Base-by-base conservation (phyloP, 2,329 filamentous ascomycete species). In the Nigrospora osmanthi region DNA sequence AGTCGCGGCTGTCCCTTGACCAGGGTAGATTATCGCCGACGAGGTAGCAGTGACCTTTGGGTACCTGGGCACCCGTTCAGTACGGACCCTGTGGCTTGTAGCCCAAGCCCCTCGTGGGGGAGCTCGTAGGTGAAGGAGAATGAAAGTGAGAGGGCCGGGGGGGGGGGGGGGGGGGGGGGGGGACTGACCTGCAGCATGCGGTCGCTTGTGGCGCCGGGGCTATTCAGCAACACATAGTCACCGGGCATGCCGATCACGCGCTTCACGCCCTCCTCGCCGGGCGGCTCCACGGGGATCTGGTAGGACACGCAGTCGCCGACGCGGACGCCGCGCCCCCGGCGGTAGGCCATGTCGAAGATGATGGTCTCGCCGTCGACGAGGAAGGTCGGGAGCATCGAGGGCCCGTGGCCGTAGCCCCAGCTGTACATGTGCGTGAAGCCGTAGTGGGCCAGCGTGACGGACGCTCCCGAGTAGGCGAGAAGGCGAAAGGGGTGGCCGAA, bases 331-430 rank as follows among this genome's bases (percentile, higher is more conserved):
- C 83, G 78, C 4, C 91, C 91, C 30, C 79, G 72, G 7, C 84
- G 78, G 63, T 84, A 76, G n/a, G 72, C 68, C 53, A 81, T 81
- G 48, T 81, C 81, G 43, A 87, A 77, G 12, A 90, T 62, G 39
- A 91, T 72, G 63, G 72, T 81, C 58, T 91, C 85, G 45, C 82
- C 83, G 10, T 71, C 64, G 2, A 81, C 71, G 19, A 75, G 71
- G 49, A 96, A 81, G 0, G 89, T 95, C 9, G 91, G 91, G 42
- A 93, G 76, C 93, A 97, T 97, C 15, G 86, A 91, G 4, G 89
- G 81, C 2, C 91, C 91, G 23, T 72, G 71, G 14, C 81, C 81
- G 4, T 71, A 64, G 16, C 75, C 75, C 52, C 83, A 57, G 50
- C 72, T 72, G 66, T 80, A 78, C 55, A 80, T 69, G 65, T 93